Evolutionary conservation across 768 basidiomycete species (phyloP).

Genomic region (Phanerochaete carnosa): DNA sequence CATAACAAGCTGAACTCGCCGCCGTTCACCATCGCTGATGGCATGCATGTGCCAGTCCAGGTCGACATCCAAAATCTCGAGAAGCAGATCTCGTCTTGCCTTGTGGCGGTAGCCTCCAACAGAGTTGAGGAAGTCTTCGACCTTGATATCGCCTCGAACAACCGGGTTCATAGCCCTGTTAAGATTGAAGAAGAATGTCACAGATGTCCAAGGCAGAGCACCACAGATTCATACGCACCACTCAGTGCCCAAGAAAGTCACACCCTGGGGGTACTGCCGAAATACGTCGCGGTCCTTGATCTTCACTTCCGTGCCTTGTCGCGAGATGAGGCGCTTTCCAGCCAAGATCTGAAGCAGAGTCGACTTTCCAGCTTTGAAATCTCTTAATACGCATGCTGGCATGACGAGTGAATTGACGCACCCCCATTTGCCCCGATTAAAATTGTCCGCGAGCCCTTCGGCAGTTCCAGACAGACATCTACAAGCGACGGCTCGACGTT

Average conservation of each 20-base stretch:
- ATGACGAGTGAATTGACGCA: constrained; percentile 29
- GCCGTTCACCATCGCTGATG: constrained; percentile 94
- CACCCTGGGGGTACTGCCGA: constrained; percentile 74
- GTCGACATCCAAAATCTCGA: constrained; percentile 93
- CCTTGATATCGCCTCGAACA: constrained; percentile 87
- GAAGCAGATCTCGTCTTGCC: constrained; percentile 76
- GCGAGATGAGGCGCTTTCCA: constrained; percentile 76
- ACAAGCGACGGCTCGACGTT: constrained; percentile 46
- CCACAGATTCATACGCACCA: constrained; percentile 50
- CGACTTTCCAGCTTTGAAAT: constrained; percentile 79
- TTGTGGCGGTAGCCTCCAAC: constrained; percentile 96
- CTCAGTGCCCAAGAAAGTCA: constrained; percentile 91
- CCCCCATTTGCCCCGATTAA: constrained; percentile 95
- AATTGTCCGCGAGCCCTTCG: constrained; percentile 76
- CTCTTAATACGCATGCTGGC: neutral
- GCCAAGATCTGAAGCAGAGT: constrained; percentile 92
- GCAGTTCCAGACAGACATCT: constrained; percentile 63
- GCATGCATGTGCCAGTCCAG: constrained; percentile 95
- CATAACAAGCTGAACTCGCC: constrained; percentile 91
- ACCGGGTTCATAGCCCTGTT: constrained; percentile 94
- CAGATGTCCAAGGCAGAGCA: neutral
- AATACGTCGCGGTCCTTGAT: constrained; percentile 88
- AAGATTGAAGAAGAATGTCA: neutral
- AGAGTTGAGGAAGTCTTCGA: constrained; percentile 93
- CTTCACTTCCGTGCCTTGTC: constrained; percentile 49